Conservation (phyloP, 2,329 filamentous ascomycete genomes). For the Apiospora rasikravindrae region DNA sequence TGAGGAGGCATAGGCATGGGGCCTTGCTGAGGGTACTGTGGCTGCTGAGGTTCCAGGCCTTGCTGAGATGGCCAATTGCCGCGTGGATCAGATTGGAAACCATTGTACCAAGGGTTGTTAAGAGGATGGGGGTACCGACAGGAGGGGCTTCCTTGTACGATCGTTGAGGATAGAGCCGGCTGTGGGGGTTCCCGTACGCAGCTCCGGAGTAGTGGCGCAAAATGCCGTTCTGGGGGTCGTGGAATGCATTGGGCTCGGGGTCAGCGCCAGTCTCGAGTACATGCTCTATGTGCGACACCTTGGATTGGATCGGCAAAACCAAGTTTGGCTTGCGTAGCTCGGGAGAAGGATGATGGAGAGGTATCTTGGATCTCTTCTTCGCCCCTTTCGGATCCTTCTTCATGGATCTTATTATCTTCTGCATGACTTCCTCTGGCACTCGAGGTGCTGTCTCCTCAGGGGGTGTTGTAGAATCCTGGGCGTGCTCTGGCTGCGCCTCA, state of each 20-base stretch:
- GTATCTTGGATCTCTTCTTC: conserved; percentile 22
- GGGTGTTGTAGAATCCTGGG: neutral
- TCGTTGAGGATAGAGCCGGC: conserved; percentile 51
- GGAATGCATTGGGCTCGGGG: conserved; percentile 64
- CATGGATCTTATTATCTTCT: conserved; percentile 4
- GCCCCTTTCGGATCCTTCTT: too few relatives aligned
- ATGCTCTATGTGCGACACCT: conserved; percentile 61
- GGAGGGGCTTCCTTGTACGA: conserved; percentile 40
- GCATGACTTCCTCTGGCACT: neutral
- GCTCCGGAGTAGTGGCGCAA: conserved; percentile 64
- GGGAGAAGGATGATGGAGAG: conserved; percentile 29
- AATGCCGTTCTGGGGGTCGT: conserved; percentile 56
- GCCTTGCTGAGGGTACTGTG: neutral
- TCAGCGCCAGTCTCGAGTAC: conserved; percentile 57
- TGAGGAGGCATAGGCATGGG: neutral
- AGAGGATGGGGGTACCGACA: conserved; percentile 50
- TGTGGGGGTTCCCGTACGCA: conserved; percentile 57
- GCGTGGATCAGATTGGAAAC: conserved; percentile 34
- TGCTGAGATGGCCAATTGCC: neutral
- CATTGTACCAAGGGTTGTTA: conserved; percentile 50
- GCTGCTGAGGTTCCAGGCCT: neutral
- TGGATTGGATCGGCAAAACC: conserved; percentile 52
- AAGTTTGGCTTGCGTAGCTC: conserved; percentile 48
- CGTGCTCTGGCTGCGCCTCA: neutral
- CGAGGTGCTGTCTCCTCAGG: neutral